phyloP scores from a whole-genome alignment of 345 rosid species.

The Nephelium lappaceum region DNA sequence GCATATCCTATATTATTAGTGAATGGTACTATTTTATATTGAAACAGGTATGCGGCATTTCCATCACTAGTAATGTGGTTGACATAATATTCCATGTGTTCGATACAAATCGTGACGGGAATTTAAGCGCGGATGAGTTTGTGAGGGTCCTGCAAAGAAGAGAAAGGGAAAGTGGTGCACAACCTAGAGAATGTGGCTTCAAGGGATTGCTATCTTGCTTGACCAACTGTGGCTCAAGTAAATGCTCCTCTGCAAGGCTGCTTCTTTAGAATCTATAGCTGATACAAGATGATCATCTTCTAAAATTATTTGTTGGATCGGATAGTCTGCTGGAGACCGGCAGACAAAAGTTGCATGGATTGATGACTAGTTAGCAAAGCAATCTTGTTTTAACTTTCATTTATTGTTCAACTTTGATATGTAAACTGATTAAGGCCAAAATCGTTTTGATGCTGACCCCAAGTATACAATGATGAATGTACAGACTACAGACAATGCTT shows the following conservation, averaged over 20 bases:
- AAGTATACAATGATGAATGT: background rate
- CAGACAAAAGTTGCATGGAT: background rate
- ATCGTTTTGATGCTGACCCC: background rate
- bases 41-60: constrained; percentile 55
- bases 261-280: background rate
- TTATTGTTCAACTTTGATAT: background rate
- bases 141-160: constrained; percentile 47
- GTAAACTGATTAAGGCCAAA: too few relatives aligned
- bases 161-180: constrained; percentile 34
- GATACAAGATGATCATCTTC: background rate
- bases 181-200: constrained; percentile 29
- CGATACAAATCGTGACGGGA: constrained; percentile 56
- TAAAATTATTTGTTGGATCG: background rate
- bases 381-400: background rate
- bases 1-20: too few relatives aligned
- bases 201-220: constrained; percentile 46
- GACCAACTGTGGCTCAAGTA: constrained; percentile 31
- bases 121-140: constrained; percentile 60
- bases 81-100: constrained; percentile 63
- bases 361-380: background rate
- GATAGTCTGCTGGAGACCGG: too few relatives aligned
- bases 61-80: constrained; percentile 44
- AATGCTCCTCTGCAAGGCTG: constrained; percentile 27
- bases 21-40: background rate
- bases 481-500: too few relatives aligned